Base-by-base conservation (phyloP, 2,329 filamentous ascomycete genomes). In the Phaeosphaeriaceae sp. region DNA sequence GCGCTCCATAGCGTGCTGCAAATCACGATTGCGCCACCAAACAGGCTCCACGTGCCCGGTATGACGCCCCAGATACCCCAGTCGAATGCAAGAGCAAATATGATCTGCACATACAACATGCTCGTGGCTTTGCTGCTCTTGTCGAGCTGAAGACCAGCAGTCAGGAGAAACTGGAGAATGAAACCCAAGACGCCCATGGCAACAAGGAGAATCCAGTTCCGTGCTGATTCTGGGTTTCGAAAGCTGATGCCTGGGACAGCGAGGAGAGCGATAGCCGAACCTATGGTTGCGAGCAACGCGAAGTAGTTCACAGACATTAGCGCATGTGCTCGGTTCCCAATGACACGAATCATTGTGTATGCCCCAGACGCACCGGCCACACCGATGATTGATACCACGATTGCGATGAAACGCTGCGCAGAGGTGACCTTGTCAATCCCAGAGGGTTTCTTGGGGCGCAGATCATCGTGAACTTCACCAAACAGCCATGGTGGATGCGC, bases 261-360 rank as follows among this genome's bases (percentile, higher is more conserved):
- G 3, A 84, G 60, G 50, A 94, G 83, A 11, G 84, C 84, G 1
- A 85, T 61, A 6, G 83, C 72, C 24, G 87, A 87, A 48, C 94
- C 86, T 2, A 91, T 63, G 0, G 86, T 88, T 63, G 88, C 89
- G 75, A 85, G 87, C 2, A 83, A 79, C 3, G 87, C 86, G 70
- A 95, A 95, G 77, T 92, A 94, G 69, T 91, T 93, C 57, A 95
- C 91, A 5, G 86, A 90, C 57, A 95, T 87, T 20, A 96, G 81
- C 0, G 92, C 85, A 69, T 96, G 91, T 0, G 90, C 89, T 33
- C 90, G 84, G 66, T 86, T 85, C 9, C 92, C 92, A 62, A 96
- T 93, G 72, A 89, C 86, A 17, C 91, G 85, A 65, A 96, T 90
- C 1, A 85, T 85, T 0, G 88, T 91, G 71, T 88, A 92, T 7